A percentile compares a stretch with the other conserved stretches of the same genome.
phyloP scores from a whole-genome alignment of 2,329 filamentous ascomycete species.

The Fonsecaea multimorphosa region DNA sequence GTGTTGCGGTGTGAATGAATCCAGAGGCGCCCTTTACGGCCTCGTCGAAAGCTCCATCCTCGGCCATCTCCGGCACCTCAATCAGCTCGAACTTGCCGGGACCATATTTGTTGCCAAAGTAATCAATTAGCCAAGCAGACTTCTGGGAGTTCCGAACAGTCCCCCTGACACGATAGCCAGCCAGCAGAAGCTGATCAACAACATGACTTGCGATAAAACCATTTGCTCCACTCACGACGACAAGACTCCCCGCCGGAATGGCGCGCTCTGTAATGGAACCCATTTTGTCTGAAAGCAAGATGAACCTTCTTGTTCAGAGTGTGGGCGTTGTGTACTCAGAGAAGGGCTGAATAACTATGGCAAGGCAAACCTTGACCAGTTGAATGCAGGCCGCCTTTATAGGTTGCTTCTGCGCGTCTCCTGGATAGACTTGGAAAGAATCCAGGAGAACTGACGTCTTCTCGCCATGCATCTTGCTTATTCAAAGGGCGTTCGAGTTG shows the following conservation, averaged over 20 bases:
- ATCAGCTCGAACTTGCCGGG: constrained; percentile 46
- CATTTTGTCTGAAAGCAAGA: constrained; percentile 9
- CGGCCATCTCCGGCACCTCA: constrained; percentile 46
- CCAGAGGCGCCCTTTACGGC: constrained; percentile 43
- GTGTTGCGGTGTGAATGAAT: constrained; percentile 51
- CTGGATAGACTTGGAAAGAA: background rate
- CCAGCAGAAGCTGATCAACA: constrained; percentile 48
- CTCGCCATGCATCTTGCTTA: constrained; percentile 2
- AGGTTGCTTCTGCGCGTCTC: background rate
- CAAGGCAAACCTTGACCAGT: background rate
- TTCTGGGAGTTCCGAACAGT: constrained; percentile 49
- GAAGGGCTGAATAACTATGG: background rate
- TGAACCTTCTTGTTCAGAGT: background rate
- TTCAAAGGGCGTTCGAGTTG: background rate
- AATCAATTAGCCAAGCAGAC: constrained; percentile 46
- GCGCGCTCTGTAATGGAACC: constrained; percentile 23
- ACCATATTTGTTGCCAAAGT: constrained; percentile 45
- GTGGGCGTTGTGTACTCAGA: background rate
- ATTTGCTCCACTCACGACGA: constrained; percentile 57
- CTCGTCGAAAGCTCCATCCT: constrained; percentile 40
- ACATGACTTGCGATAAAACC: constrained; percentile 56
- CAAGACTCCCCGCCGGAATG: constrained; percentile 27
- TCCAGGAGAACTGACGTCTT: background rate
- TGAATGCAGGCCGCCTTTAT: background rate
- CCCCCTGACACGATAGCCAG: constrained; percentile 55